Percentiles rank a stretch among this genome's conserved stretches.
Conservation (phyloP, 352 stramenopile species). For the Globisporangium nodosum region DNA sequence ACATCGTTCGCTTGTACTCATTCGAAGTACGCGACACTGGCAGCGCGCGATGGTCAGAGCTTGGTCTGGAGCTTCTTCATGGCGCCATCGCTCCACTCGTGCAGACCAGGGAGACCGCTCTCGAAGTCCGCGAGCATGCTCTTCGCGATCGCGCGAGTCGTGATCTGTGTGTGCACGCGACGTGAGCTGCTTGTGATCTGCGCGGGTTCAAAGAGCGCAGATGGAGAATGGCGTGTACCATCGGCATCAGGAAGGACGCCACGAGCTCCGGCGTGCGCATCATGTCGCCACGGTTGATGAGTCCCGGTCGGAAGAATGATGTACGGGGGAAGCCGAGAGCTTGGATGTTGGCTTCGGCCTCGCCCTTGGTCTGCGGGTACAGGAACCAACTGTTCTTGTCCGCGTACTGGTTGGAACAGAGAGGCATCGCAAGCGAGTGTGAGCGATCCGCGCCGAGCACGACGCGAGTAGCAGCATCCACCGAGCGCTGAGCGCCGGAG, state of each 20-base stretch:
- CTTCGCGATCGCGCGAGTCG: conserved; percentile 47
- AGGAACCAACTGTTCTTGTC: conserved; percentile 78
- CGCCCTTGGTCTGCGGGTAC: conserved; percentile 72
- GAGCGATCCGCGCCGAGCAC: neutral
- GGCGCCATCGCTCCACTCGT: conserved; percentile 45
- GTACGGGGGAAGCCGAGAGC: conserved; percentile 45
- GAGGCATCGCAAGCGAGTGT: neutral
- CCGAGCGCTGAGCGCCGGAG: too few relatives aligned
- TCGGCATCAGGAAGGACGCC: too few relatives aligned
- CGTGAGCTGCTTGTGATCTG: too few relatives aligned
- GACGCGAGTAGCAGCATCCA: neutral
- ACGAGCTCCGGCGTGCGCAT: conserved; percentile 1
- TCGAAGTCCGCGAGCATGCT: conserved; percentile 71
- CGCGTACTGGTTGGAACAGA: conserved; percentile 17
- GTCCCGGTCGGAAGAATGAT: conserved; percentile 51
- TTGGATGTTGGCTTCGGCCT: conserved; percentile 63
- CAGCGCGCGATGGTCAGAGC: neutral
- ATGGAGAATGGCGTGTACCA: too few relatives aligned
- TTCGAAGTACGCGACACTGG: too few relatives aligned
- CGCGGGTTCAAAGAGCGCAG: too few relatives aligned
- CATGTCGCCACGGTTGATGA: conserved; percentile 55
- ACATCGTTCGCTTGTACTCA: too few relatives aligned
- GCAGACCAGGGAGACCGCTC: conserved; percentile 26
- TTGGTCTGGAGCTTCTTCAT: conserved; percentile 44
- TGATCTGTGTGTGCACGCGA: conserved; percentile 27